Evolutionary conservation across 495 filamentous ascomycete species (phyloP), one percentile per base, ranked within the genome.

Genomic region (Bombardia bombarda): DNA sequence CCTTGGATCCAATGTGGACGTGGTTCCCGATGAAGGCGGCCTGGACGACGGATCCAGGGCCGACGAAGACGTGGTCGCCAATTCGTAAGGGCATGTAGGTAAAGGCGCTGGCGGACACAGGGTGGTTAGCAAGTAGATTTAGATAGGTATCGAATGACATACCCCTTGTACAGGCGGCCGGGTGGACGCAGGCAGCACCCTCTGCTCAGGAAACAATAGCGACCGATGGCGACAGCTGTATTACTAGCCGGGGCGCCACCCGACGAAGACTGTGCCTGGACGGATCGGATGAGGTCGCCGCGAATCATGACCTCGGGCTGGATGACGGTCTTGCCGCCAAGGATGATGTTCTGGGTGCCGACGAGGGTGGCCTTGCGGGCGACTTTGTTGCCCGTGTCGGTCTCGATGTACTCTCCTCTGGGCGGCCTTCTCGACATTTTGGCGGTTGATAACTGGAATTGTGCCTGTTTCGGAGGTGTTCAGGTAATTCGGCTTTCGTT

Each of bases 381-480:
- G 51, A 98, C 90, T 73, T 96, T 96, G 75, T 98, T 98, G 49
- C 92, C 92, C 21, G 89, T 96, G 68, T 95, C 89, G n/a, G 90
- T 96, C 60, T 96, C 90, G 41, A 96, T 95, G 58, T 95, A 96
- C 64, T 96, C 90, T 57, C 86, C 85, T 58, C 87, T 90, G 7
- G 72, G 72, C 28, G 75, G 77, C 55, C 88, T 87, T 38, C 80
- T 77, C 41, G 85, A 84, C 85, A 89, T 89, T 12, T 46, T 66
- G 49, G 49, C 31, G 43, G 40, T 43, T 18, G 25, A 19, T 32
- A n/a, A 40, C 16, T 10, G 10, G 32, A 7, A 33, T 16, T 3
- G 2, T 16, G 32, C 12, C 12, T 2, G 32, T 14, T 33, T 33
- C 7, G 10, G 32, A 7, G 7, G 1, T 33, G 32, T 33, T n/a